phyloP scores from a whole-genome alignment of 2,329 filamentous ascomycete genomes.

The Paraphoma chrysanthemicola region DNA sequence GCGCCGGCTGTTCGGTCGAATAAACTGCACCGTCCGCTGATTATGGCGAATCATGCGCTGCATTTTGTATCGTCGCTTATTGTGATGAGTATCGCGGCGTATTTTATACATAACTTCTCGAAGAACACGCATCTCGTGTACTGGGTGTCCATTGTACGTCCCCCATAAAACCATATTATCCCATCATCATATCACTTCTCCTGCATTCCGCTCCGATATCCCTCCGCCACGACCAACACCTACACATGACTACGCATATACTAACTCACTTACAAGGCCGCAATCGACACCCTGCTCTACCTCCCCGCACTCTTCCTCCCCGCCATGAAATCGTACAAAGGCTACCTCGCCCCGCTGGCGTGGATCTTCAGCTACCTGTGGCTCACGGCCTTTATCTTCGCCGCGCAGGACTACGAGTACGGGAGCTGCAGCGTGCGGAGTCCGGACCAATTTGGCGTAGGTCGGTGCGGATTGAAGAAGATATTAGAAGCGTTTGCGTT shows the following conservation, averaged over 20 bases:
- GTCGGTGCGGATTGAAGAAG: conserved; percentile 18
- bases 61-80: conserved; percentile 44
- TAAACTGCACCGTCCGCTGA: conserved; percentile 4
- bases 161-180: too few species aligned
- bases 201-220: too few species aligned
- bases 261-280: conserved; percentile 36
- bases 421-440: conserved; percentile 6
- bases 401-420: conserved; percentile 27
- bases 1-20: conserved; percentile 3
- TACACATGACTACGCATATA: too few species aligned
- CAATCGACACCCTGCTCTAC: conserved; percentile 51
- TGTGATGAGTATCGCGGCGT: conserved; percentile 51
- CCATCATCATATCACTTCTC: conserved; percentile 1
- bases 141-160: conserved; percentile 50
- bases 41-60: conserved; percentile 12
- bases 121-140: conserved; percentile 47
- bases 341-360: conserved; percentile 23
- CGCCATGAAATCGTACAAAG: conserved; percentile 36
- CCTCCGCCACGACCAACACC: too few species aligned
- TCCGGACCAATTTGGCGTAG: background rate
- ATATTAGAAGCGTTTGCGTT: conserved; percentile 31
- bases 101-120: conserved; percentile 46
- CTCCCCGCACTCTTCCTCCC: conserved; percentile 40
- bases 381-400: conserved; percentile 34
- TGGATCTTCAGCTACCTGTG: conserved; percentile 32